Evolutionary conservation across 2,329 filamentous ascomycete species (phyloP), one percentile per base, ranked within the genome.

Genomic region (Trichoderma lentiforme): DNA sequence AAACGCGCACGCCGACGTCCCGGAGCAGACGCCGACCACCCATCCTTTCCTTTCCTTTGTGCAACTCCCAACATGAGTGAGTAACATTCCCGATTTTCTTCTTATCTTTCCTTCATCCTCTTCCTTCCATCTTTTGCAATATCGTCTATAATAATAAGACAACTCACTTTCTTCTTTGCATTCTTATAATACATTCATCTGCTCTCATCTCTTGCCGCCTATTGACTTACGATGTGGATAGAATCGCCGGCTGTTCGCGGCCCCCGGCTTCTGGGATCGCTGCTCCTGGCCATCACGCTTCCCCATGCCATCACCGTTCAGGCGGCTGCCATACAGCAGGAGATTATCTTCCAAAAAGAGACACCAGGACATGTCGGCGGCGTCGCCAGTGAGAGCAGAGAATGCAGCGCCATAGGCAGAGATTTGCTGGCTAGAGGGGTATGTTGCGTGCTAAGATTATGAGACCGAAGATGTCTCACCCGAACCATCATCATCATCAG

Each of bases 381-480:
- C 39, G 90, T 94, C 24, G 91, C 92, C 14, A 91, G 90, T 68
- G 92, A 94, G 79, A 90, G 86, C 76, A 80, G 84, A 3, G 86
- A 92, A 74, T 95, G 92, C 78, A 93, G 91, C 73, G 79, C 85
- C 36, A 91, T 93, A 76, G 92, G 92, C 2, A 86, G 88, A 30
- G 86, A 91, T 57, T 83, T 93, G 21, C 80, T 94, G 32, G 80
- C 82, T 24, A 79, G 81, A 21, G 87, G 87, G 4, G 87, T 87
- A 79, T 58, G 84, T 80, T 30, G 47, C 47, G 47, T 32, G 28
- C 26, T 39, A 24, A 39, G 15, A 21, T 21, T 18, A 62, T 51
- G 21, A 12, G 3, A 61, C 15, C 66, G 9, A 61, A 61, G 36
- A 69, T 43, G 39, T 62, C 66, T 69, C 56, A 69, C 57, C 57